phyloP scores from a whole-genome alignment of 23 red algal species.

The Gracilaria caudata region DNA sequence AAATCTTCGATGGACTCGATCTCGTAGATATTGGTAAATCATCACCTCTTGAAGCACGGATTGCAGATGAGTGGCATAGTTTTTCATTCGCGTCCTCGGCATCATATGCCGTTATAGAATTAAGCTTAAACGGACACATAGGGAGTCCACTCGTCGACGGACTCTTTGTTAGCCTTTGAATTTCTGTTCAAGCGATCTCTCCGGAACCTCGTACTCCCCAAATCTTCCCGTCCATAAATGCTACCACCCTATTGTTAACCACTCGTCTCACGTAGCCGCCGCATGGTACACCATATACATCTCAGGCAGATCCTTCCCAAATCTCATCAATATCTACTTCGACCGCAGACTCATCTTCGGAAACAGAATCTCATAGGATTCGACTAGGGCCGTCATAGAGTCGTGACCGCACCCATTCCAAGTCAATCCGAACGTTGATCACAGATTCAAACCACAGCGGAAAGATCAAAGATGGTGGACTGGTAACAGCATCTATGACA shows the following conservation, averaged over 20 bases:
- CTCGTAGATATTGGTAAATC: neutral
- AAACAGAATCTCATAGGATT: constrained; percentile 74
- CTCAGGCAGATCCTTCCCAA: constrained; percentile 66
- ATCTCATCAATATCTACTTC: constrained; percentile 87
- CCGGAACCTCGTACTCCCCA: constrained; percentile 71
- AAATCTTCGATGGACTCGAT: neutral
- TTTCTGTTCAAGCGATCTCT: constrained; percentile 28
- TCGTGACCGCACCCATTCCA: constrained; percentile 78
- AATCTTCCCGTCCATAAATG: constrained; percentile 90
- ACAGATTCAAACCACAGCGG: constrained; percentile 81
- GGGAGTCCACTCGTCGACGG: neutral
- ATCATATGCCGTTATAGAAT: neutral
- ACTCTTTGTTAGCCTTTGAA: constrained; percentile 9
- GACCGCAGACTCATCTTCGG: neutral
- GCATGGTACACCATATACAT: constrained; percentile 63
- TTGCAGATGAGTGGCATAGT: neutral
- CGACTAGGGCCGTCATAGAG: constrained; percentile 72
- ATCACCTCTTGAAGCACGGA: neutral
- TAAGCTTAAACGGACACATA: constrained; percentile 6
- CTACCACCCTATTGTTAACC: constrained; percentile 71
- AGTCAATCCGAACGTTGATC: constrained; percentile 68
- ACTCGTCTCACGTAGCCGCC: constrained; percentile 86
- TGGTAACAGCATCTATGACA: constrained; percentile 87
- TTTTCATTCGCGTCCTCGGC: neutral
- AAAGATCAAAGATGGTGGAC: constrained; percentile 79